Evolutionary conservation across 2,329 filamentous ascomycete species (phyloP), one percentile per base, ranked within the genome.

Genomic region (Trichoderma guizhouense): DNA sequence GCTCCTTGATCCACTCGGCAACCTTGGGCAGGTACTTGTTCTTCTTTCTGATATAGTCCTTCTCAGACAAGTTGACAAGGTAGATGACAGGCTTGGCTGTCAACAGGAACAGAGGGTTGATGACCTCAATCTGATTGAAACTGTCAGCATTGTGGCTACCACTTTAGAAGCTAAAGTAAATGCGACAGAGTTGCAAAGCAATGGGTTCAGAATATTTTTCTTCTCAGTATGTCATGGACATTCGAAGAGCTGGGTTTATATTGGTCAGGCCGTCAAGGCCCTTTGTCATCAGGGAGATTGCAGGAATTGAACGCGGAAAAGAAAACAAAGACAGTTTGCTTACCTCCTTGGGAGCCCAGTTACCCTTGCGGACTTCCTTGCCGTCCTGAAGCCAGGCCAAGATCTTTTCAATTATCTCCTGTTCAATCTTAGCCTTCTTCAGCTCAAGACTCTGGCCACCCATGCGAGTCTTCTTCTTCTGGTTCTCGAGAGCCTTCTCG

Each of bases 241-340:
- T 91, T 98, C 95, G 92, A 97, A 92, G 96, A 99, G 96, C 96
- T 99, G 96, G 96, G 96, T 93, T 97, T 95, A 93, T 60, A 69
- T 94, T 93, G 87, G 88, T 94, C 92, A 92, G 95, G 94, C 93
- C 88, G 84, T 86, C 86, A 70, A 88, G 91, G 93, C 94, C 96
- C 92, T 97, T 97, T 92, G 91, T 98, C 96, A 98, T 98, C 96
- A 97, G 91, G 78, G 82, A 85, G 90, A 78, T 76, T 75, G 70
- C 68, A 43, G 64, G 30, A 53, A 18, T 24, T 62, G 11, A 64
- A 60, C 51, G 73, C 66, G 57, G 71, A 72, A 36, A n/a, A 24
- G 8, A 47, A 58, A 72, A 72, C 55, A 71, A 71, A 73, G 77
- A 73, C 73, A 75, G 76, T 69, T 71, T 61, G 83, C 92, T 84